These are phyloP conservation scores for Spinellus fusiger DNA, from an alignment of 192 early-diverging fungal species.

Conservation along the genomic window DNA sequence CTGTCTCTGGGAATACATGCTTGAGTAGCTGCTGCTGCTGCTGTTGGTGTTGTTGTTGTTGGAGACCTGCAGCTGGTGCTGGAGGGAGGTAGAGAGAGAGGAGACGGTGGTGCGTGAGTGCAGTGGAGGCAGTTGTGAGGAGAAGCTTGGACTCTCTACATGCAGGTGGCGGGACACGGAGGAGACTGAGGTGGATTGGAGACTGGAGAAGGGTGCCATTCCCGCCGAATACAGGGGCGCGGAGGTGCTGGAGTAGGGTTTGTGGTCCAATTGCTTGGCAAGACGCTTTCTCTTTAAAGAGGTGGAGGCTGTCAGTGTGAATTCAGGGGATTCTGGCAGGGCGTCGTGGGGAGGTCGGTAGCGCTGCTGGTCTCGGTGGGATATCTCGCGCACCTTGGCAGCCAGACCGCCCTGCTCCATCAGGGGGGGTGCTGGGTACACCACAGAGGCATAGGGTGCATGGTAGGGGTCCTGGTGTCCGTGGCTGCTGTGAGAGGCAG, in stretches of 20 bases:
- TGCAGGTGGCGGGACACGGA: not conserved
- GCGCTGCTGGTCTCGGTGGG: not conserved
- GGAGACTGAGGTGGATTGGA: not conserved
- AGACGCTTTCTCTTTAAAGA: conserved; percentile 16
- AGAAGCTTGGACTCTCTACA: not conserved
- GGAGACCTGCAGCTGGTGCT: conserved; percentile 2
- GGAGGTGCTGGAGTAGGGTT: conserved; percentile 9
- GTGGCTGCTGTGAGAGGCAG: too few species aligned
- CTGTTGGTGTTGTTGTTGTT: not conserved
- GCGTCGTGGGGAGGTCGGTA: not conserved
- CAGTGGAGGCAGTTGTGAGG: conserved; percentile 22
- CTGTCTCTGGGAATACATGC: not conserved
- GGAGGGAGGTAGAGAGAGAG: conserved; percentile 4
- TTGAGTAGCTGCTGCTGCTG: not conserved
- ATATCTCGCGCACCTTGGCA: conserved; percentile 12
- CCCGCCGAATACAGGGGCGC: conserved; percentile 10
- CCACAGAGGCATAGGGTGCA: not conserved
- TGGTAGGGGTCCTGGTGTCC: not conserved
- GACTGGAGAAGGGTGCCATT: not conserved
- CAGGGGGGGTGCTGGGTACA: not conserved
- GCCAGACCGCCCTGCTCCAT: conserved; percentile 7
- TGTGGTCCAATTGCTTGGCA: not conserved
- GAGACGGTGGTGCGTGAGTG: conserved; percentile 5
- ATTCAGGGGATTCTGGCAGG: not conserved
- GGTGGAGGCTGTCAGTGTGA: conserved; percentile 6